A percentile compares a stretch with the other conserved stretches of the same genome.
phyloP scores from a whole-genome alignment of 441 rosid genomes.

The Pelargonium myrrhifolium region DNA sequence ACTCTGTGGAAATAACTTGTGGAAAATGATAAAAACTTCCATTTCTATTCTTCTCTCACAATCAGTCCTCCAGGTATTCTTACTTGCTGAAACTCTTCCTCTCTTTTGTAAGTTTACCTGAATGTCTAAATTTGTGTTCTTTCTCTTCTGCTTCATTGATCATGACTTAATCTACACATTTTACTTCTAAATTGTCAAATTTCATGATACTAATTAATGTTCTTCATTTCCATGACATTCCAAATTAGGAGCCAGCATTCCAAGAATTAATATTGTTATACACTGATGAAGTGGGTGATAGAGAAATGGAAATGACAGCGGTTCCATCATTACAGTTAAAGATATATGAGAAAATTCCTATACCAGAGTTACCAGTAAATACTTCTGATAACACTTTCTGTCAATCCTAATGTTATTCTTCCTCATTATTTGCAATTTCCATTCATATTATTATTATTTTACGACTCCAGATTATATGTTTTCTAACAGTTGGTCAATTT shows the following conservation, averaged over 20 bases:
- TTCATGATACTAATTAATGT: constrained; percentile 17
- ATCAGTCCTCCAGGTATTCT: constrained; percentile 74
- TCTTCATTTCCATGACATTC: constrained; percentile 22
- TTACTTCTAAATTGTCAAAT: constrained; percentile 11
- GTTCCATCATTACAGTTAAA: constrained; percentile 65
- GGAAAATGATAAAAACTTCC: constrained; percentile 75
- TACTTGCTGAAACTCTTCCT: constrained; percentile 8
- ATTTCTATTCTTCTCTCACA: constrained; percentile 76
- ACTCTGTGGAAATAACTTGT: constrained; percentile 54
- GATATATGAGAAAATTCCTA: constrained; percentile 81
- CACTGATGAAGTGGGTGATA: constrained; percentile 45
- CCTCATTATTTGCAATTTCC: background rate
- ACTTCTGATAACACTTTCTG: constrained; percentile 29
- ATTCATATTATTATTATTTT: background rate
- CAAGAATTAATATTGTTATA: constrained; percentile 82
- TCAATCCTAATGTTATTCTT: constrained; percentile 22
- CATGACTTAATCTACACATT: background rate
- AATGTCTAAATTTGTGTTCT: background rate
- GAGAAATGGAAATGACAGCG: constrained; percentile 34
- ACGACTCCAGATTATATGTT: background rate
- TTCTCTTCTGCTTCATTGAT: background rate
- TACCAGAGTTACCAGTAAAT: constrained; percentile 88
- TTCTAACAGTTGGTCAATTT: constrained; percentile 15
- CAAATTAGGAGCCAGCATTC: constrained; percentile 81
- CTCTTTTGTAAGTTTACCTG: constrained; percentile 15